Evolutionary conservation across 2,329 filamentous ascomycete genomes (phyloP).

Genomic region (Nothomitra cinnamomea): DNA sequence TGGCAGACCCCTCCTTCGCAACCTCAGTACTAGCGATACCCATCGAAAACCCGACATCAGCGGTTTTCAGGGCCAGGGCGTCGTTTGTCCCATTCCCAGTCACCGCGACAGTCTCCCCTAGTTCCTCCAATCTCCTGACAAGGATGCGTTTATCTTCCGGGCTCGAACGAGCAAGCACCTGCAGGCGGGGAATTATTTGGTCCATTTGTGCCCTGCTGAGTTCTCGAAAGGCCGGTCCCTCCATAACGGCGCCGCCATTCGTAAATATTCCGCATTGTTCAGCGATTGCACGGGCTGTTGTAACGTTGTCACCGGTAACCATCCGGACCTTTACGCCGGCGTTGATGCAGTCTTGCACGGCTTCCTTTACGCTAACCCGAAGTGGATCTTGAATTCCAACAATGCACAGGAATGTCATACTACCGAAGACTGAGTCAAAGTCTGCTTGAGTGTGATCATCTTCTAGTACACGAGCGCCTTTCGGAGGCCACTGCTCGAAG

Average conservation of each 20-base stretch:
- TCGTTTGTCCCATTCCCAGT: constrained; percentile 53
- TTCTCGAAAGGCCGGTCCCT: constrained; percentile 28
- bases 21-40: constrained; percentile 49
- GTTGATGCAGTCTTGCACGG: constrained; percentile 47
- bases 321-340: constrained; percentile 60
- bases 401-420: constrained; percentile 57
- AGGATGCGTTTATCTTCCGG: constrained; percentile 53
- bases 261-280: constrained; percentile 38
- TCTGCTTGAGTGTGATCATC: constrained; percentile 45
- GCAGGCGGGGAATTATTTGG: constrained; percentile 41
- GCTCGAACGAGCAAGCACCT: constrained; percentile 50
- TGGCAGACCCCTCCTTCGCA: constrained; percentile 42
- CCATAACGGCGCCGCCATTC: constrained; percentile 25
- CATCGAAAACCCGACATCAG: constrained; percentile 53
- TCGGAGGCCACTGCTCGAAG: constrained; percentile 68
- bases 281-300: constrained; percentile 58
- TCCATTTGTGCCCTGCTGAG: constrained; percentile 29
- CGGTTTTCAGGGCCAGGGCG: constrained; percentile 46
- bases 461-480: constrained; percentile 37
- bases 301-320: constrained; percentile 57
- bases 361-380: constrained; percentile 46
- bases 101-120: constrained; percentile 49
- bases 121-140: constrained; percentile 44
- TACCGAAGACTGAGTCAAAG: constrained; percentile 50
- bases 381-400: constrained; percentile 64